Evolutionary conservation across 768 basidiomycete species (phyloP).

Genomic region (Floccularia luteovirens): DNA sequence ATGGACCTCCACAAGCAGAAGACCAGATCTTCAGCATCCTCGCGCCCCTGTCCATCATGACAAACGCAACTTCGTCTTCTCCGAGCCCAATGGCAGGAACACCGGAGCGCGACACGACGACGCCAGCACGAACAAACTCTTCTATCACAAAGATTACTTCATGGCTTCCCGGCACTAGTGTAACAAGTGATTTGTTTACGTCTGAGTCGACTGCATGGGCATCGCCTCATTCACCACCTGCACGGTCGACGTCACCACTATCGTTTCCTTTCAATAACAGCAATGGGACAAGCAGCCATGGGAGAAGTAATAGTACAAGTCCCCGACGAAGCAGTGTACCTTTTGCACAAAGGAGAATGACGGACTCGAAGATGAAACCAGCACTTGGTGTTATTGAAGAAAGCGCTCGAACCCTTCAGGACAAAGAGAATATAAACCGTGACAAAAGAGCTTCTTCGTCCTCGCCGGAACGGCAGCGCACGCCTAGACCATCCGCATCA

Average conservation of each 20-base stretch:
- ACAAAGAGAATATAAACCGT: neutral
- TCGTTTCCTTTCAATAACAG: no score
- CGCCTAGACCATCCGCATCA: no score
- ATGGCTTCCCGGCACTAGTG: conserved; percentile 47
- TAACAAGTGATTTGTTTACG: conserved; percentile 35
- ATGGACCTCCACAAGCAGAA: conserved; percentile 81
- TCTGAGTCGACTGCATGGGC: conserved; percentile 54
- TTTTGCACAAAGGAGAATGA: conserved; percentile 41
- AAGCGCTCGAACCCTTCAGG: conserved; percentile 7
- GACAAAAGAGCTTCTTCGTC: no score
- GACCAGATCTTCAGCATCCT: conserved; percentile 93
- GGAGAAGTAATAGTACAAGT: no score
- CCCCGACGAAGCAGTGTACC: conserved; percentile 48
- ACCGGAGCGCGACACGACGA: conserved; percentile 28
- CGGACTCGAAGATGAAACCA: conserved; percentile 61
- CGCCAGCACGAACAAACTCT: conserved; percentile 19
- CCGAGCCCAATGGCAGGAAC: conserved; percentile 51
- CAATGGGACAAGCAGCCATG: no score
- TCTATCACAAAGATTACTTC: conserved; percentile 24
- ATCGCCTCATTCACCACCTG: conserved; percentile 34
- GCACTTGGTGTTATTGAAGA: conserved; percentile 74
- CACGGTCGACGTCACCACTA: conserved; percentile 47
- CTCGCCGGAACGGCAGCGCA: neutral
- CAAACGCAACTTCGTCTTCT: conserved; percentile 41
- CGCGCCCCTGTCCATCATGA: conserved; percentile 76